These are phyloP conservation scores for Magnaporthiopsis rhizophila DNA, from an alignment of 2,329 filamentous ascomycete genomes.

Conservation along the genomic window DNA sequence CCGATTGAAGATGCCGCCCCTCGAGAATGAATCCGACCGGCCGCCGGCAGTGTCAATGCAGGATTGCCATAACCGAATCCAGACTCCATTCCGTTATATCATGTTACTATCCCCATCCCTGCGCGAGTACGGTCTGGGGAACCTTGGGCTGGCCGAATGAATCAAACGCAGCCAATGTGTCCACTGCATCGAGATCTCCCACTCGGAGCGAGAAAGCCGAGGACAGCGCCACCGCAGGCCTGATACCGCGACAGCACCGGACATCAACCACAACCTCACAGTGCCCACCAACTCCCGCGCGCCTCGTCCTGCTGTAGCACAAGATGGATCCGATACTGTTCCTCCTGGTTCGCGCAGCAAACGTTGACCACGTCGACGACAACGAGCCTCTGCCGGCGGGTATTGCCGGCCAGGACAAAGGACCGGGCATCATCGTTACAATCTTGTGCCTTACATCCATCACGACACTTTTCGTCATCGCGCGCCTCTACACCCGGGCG, in stretches of 20 bases:
- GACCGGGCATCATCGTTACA: slow-evolving; percentile 23
- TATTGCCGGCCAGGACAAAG: slow-evolving; percentile 16
- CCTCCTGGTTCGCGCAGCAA: neutral
- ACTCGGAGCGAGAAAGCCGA: neutral
- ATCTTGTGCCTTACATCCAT: slow-evolving; percentile 22
- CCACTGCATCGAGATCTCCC: neutral
- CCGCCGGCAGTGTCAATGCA: too few species aligned
- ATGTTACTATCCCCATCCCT: neutral
- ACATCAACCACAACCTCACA: neutral
- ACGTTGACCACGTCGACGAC: neutral
- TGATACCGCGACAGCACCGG: neutral
- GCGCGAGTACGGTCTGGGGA: too few species aligned
- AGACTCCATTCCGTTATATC: neutral
- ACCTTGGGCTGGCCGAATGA: neutral
- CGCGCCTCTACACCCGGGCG: slow-evolving; percentile 22
- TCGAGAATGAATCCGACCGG: neutral
- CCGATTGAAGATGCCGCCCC: neutral
- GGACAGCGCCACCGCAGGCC: neutral
- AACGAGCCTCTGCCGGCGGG: slow-evolving; percentile 1
- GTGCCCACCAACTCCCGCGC: too few species aligned
- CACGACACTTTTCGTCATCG: slow-evolving; percentile 20
- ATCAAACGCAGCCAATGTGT: too few species aligned
- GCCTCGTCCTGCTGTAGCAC: neutral
- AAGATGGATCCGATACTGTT: neutral
- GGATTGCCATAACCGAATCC: neutral